These are phyloP conservation scores for Penicillium parvum DNA, from an alignment of 495 filamentous ascomycete genomes.

Conservation along the genomic window DNA sequence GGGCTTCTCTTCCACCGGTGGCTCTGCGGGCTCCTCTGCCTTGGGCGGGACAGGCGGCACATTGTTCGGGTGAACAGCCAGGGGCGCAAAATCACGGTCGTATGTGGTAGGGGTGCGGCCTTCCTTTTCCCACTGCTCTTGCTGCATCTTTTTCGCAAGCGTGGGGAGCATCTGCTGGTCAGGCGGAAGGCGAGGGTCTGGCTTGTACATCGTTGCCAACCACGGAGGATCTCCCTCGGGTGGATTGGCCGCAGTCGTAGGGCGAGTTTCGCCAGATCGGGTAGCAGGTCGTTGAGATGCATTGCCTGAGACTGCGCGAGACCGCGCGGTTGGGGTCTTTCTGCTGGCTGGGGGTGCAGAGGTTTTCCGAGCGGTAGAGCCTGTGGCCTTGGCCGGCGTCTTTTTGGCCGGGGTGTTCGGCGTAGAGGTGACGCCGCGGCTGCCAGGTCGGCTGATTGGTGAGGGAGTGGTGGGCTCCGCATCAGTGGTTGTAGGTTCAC, in stretches of 20 bases:
- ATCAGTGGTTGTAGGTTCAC: conserved; percentile 62
- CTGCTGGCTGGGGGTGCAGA: conserved; percentile 38
- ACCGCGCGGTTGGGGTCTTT: conserved; percentile 30
- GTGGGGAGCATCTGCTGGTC: conserved; percentile 95
- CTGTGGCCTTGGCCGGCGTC: conserved; percentile 41
- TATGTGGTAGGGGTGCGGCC: conserved; percentile 76
- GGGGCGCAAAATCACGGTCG: conserved; percentile 75
- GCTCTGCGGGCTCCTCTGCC: conserved; percentile 20
- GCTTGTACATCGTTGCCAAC: conserved; percentile 92
- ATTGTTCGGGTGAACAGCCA: conserved; percentile 55
- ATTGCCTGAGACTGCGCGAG: conserved; percentile 37
- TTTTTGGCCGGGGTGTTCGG: conserved; percentile 33
- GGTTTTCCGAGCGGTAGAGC: conserved; percentile 39
- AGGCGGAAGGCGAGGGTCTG: conserved; percentile 87
- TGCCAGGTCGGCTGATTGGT: conserved; percentile 38
- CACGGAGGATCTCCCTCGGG: conserved; percentile 96
- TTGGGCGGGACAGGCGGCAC: conserved; percentile 21
- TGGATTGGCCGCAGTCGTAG: conserved; percentile 59
- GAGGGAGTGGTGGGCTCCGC: conserved; percentile 47
- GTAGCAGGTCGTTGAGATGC: conserved; percentile 57
- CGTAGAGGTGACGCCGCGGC: conserved; percentile 30
- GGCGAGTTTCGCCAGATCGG: conserved; percentile 54
- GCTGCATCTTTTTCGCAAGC: conserved; percentile 83
- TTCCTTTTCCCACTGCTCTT: conserved; percentile 92
- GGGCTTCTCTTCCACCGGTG: conserved; percentile 20